Conservation (phyloP, 163 green algal genomes). For the Scenedesmus sp. region DNA sequence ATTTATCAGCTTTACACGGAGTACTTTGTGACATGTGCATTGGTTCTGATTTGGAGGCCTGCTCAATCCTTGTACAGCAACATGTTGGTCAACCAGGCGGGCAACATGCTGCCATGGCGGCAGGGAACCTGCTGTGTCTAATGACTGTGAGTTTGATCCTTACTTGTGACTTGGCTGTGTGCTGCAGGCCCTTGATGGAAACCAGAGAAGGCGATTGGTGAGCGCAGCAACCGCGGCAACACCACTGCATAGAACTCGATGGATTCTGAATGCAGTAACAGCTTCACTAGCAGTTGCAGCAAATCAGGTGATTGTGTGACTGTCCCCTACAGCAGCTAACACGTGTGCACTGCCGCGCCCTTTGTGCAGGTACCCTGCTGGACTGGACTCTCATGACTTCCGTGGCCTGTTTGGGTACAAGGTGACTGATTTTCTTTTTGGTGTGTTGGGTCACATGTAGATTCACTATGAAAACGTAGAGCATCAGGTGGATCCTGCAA, state of each 20-base stretch:
- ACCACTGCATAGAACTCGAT: neutral
- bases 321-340: neutral
- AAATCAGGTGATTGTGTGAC: neutral
- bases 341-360: neutral
- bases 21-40: too few relatives aligned
- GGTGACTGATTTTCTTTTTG: slow-evolving; percentile 37
- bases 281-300: neutral
- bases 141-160: too few relatives aligned
- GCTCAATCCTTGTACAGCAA: too few relatives aligned
- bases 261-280: neutral
- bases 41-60: too few relatives aligned
- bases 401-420: slow-evolving; percentile 73
- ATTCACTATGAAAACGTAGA: too few relatives aligned
- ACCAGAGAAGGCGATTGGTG: slow-evolving; percentile 65
- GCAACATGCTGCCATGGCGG: too few relatives aligned
- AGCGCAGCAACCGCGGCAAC: neutral
- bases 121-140: too few relatives aligned
- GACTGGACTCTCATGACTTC: slow-evolving; percentile 58
- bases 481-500: too few relatives aligned
- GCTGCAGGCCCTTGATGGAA: slow-evolving; percentile 60
- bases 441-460: too few relatives aligned
- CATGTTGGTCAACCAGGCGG: too few relatives aligned
- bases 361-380: slow-evolving; percentile 59
- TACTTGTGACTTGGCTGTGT: neutral
- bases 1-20: too few relatives aligned